Evolutionary conservation across 2,329 filamentous ascomycete species (phyloP), one percentile per base, ranked within the genome.

Genomic region (Paramyrothecium roridum): DNA sequence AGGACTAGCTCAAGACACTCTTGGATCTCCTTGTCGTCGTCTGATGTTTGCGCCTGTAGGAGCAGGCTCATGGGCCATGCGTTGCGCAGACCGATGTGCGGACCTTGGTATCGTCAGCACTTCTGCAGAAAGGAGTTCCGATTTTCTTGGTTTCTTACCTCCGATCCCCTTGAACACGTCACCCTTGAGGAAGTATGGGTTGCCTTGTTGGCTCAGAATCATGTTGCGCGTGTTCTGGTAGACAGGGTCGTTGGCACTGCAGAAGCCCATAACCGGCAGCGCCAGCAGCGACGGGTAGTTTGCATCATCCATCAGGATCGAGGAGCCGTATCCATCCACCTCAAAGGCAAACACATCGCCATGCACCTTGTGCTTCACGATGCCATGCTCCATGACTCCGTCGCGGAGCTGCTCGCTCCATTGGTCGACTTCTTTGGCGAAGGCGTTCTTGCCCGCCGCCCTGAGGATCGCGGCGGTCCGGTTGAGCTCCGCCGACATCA

Each of bases 61-160:
- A 99, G 80, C 59, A 97, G 76, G 69, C 90, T 95, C 92, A 99
- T 98, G 0, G 95, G 95, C 95, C 95, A 99, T 8, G 93, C 95
- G 62, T 96, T 90, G 64, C 84, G 78, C n/a, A 96, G 76, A 0
- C 95, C 95, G 61, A 97, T 89, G 66, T 86, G 85, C 8, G 83
- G 84, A 4, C 83, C 83, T 71, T 30, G 17, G 19, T 45, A 47
- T n/a, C 30, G 52, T 66, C 50, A 65, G 61, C 46, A 8, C 12
- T 4, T 43, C 13, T 13, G 17, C 19, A 2, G 12, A 1, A 21
- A 8, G 8, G 53, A 48, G 6, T 57, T n/a, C n/a, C 37, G 12
- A 4, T 6, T 43, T 33, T 4, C 19, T 40, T 2, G 17, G 37
- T 16, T 3, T 10, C 80, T 67, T 70, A 86, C 92, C 95, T 63